Percentiles rank a stretch among this genome's conserved stretches.
Conservation (phyloP, 2,329 filamentous ascomycete species). For the Diaporthe aspalathi region DNA sequence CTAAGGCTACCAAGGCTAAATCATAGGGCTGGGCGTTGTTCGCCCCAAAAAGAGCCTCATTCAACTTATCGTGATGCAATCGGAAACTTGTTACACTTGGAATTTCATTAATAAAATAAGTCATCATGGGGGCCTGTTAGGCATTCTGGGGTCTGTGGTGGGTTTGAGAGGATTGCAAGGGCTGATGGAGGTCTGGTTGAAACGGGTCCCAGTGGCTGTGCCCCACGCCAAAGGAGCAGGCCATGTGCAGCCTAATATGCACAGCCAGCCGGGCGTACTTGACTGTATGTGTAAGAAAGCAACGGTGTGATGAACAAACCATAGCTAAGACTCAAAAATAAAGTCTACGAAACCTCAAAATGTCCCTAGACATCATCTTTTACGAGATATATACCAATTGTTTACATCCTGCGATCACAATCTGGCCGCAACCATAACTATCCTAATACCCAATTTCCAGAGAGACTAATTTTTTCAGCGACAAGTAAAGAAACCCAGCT, state of each 20-base stretch:
- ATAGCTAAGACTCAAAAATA: neutral
- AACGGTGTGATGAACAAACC: too few relatives aligned
- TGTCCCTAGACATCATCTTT: too few relatives aligned
- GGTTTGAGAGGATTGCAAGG: too few relatives aligned
- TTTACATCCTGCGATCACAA: neutral
- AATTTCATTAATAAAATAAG: neutral
- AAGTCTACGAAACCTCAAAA: neutral
- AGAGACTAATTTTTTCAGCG: too few relatives aligned
- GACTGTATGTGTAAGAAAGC: neutral
- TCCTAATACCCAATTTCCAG: neutral
- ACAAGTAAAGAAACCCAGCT: neutral
- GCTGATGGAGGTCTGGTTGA: neutral
- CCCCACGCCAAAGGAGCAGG: neutral
- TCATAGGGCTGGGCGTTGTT: conserved; percentile 1
- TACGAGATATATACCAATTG: neutral
- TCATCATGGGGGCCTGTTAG: neutral
- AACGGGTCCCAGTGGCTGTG: neutral
- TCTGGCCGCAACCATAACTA: neutral
- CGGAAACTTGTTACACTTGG: conserved; percentile 18
- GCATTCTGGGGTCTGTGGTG: neutral
- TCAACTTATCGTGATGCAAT: neutral
- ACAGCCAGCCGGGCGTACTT: conserved; percentile 13
- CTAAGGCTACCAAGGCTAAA: too few relatives aligned
- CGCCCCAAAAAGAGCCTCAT: neutral
- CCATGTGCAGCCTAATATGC: conserved; percentile 4